Conservation (phyloP, 306 rosid genomes). For the Canavalia gladiata region DNA sequence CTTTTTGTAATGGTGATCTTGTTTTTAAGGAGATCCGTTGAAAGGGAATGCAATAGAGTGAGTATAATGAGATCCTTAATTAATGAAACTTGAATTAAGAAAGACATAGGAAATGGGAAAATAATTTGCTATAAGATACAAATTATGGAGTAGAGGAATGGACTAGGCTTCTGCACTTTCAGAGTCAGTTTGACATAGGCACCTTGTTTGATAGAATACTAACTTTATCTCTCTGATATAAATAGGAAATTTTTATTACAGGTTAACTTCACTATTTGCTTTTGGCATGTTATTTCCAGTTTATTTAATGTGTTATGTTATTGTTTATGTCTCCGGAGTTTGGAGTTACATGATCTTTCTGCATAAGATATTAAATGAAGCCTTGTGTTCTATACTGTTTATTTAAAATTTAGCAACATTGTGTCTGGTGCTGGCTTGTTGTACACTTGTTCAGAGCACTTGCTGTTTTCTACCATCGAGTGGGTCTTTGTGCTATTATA, state of each 20-base stretch:
- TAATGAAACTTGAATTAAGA: conserved; percentile 30
- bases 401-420: conserved; percentile 13
- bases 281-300: neutral
- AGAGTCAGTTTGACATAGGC: conserved; percentile 27
- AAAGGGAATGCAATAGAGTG: conserved; percentile 12
- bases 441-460: conserved; percentile 24
- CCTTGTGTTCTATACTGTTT: conserved; percentile 4
- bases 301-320: neutral
- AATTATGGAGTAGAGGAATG: neutral
- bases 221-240: conserved; percentile 30
- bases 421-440: conserved; percentile 45
- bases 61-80: conserved; percentile 11
- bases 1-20: conserved; percentile 23
- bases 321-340: neutral
- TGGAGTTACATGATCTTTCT: conserved; percentile 31
- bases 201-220: conserved; percentile 12
- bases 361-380: conserved; percentile 14
- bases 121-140: conserved; percentile 14
- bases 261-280: conserved; percentile 1
- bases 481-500: conserved; percentile 43
- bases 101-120: conserved; percentile 15
- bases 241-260: neutral
- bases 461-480: conserved; percentile 35
- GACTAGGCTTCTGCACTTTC: neutral
- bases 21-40: conserved; percentile 10